Conservation (phyloP, 352 stramenopile genomes). For the Pythium dissimile region DNA sequence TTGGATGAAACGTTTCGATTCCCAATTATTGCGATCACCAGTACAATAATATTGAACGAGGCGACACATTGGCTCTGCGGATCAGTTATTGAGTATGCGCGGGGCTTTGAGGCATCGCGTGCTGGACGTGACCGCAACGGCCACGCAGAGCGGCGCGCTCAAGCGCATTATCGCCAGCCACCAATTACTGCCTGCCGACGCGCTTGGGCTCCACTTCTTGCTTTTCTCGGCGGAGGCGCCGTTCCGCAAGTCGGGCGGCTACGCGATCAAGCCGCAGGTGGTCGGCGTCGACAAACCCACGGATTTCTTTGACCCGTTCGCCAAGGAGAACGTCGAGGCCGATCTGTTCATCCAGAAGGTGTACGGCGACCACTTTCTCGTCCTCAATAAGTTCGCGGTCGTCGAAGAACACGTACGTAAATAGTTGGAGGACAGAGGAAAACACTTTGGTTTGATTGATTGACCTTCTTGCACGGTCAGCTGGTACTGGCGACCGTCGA, state of each 20-base stretch:
- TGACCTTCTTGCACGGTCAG: conserved; percentile 20
- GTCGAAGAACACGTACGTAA: conserved; percentile 68
- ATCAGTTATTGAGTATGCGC: neutral
- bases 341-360: conserved; percentile 66
- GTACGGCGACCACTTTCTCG: conserved; percentile 70
- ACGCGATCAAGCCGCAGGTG: conserved; percentile 36
- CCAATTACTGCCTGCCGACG: conserved; percentile 41
- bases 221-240: conserved; percentile 44
- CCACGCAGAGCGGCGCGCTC: conserved; percentile 52
- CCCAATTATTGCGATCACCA: too few relatives aligned
- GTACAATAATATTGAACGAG: too few relatives aligned
- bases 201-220: conserved; percentile 41
- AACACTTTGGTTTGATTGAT: too few relatives aligned
- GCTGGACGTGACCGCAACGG: conserved; percentile 56
- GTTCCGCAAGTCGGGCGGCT: conserved; percentile 20
- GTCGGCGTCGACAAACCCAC: conserved; percentile 21
- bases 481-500: conserved; percentile 69
- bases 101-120: conserved; percentile 59
- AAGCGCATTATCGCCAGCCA: conserved; percentile 57
- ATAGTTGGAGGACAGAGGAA: too few relatives aligned
- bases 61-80: too few relatives aligned
- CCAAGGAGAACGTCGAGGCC: conserved; percentile 61
- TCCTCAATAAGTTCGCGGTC: conserved; percentile 83
- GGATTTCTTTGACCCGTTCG: conserved; percentile 68
- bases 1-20: conserved; percentile 18